Percentiles rank a stretch among this genome's conserved stretches.
Conservation (phyloP, 805 yeast species). For the Wickerhamomyces alni region DNA sequence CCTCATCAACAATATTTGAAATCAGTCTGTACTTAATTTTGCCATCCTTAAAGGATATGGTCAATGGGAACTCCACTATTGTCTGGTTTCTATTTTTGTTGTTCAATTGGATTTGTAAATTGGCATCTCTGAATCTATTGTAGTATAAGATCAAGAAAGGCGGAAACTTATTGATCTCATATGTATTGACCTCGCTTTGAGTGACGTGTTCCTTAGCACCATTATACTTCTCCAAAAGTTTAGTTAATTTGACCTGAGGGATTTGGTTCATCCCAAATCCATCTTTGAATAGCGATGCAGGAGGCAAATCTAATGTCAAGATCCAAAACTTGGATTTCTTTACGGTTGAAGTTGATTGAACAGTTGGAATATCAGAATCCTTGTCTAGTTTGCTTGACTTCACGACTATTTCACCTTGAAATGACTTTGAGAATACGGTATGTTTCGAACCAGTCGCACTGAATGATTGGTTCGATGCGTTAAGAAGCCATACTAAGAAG, state of each 20-base stretch:
- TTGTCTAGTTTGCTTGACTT: conserved; percentile 21
- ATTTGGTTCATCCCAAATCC: conserved; percentile 38
- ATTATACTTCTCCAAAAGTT: conserved; percentile 39
- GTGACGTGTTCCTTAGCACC: conserved; percentile 28
- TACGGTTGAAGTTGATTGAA: not conserved
- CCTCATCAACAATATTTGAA: conserved; percentile 40
- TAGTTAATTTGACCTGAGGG: conserved; percentile 43
- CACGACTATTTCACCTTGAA: conserved; percentile 49
- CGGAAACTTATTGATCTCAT: conserved; percentile 41
- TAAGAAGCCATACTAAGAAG: conserved; percentile 56
- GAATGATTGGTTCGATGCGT: conserved; percentile 31
- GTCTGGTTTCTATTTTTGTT: conserved; percentile 49
- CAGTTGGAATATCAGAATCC: conserved; percentile 16
- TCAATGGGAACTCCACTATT: conserved; percentile 51
- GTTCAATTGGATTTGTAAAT: conserved; percentile 25
- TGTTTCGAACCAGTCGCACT: conserved; percentile 7
- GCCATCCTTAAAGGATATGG: conserved; percentile 24
- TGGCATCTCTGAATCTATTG: conserved; percentile 42
- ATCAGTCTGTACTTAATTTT: conserved; percentile 35
- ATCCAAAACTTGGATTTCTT: conserved; percentile 39
- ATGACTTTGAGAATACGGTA: conserved; percentile 27
- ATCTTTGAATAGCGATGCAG: conserved; percentile 48
- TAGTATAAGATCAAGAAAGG: conserved; percentile 48
- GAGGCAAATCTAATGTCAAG: conserved; percentile 55
- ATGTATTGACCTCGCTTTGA: conserved; percentile 30